phyloP scores from a whole-genome alignment of 2,329 filamentous ascomycete species.

The Teratosphaeria epicoccoides region DNA sequence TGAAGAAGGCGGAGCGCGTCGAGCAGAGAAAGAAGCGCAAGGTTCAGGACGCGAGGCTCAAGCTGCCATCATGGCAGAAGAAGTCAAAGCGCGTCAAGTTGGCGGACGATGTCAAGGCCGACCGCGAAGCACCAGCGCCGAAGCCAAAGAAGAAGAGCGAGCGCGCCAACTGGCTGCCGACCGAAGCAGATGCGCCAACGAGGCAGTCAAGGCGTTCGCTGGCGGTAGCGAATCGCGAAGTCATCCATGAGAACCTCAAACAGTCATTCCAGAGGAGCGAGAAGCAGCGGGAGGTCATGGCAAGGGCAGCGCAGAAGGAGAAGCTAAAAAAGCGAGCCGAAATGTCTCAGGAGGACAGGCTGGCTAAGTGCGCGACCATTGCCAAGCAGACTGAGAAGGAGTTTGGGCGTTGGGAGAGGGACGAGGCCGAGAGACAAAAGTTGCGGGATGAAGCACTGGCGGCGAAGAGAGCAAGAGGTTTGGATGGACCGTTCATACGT shows the following conservation, averaged over 20 bases:
- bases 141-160: slow-evolving; percentile 58
- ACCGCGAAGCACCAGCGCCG: slow-evolving; percentile 9
- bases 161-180: slow-evolving; percentile 58
- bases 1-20: slow-evolving; percentile 65
- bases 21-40: slow-evolving; percentile 72
- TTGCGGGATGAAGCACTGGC: slow-evolving; percentile 74
- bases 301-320: slow-evolving; percentile 45
- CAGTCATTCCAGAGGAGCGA: slow-evolving; percentile 60
- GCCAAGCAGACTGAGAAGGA: slow-evolving; percentile 77
- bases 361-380: slow-evolving; percentile 40
- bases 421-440: slow-evolving; percentile 78
- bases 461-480: slow-evolving; percentile 73
- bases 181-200: slow-evolving; percentile 49
- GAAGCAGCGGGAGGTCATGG: slow-evolving; percentile 57
- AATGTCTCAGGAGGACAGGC: slow-evolving; percentile 75
- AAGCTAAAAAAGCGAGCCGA: slow-evolving; percentile 68
- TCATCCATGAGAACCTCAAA: slow-evolving; percentile 57
- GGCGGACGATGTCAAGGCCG: slow-evolving; percentile 27
- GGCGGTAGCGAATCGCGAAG: slow-evolving; percentile 50
- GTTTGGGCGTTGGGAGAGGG: slow-evolving; percentile 84
- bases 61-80: slow-evolving; percentile 48
- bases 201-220: slow-evolving; percentile 53
- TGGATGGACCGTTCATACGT: slow-evolving; percentile 80
- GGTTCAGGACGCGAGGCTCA: slow-evolving; percentile 61
- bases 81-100: slow-evolving; percentile 56